These are phyloP conservation scores for Penstemon davidsonii DNA, from an alignment of 257 asterid genomes.

Conservation along the genomic window DNA sequence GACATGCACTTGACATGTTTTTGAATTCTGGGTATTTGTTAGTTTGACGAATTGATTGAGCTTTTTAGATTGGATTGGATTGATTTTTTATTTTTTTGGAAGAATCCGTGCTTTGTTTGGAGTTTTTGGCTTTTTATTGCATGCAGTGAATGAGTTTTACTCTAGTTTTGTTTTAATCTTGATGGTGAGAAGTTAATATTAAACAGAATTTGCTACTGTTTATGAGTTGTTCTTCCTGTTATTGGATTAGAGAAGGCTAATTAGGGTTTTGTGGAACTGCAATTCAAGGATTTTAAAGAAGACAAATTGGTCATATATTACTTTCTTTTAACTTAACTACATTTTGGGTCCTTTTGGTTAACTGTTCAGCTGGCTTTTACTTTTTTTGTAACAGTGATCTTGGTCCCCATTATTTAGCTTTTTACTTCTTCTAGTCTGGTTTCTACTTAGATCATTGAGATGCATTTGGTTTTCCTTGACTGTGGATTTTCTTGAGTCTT, in stretches of 20 bases:
- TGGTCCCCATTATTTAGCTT: background rate
- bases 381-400: slow-evolving; percentile 13
- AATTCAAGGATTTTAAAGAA: slow-evolving; percentile 18
- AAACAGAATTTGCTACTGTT: slow-evolving; percentile 26
- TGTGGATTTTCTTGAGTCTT: slow-evolving; percentile 9
- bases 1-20: slow-evolving; percentile 45
- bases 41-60: slow-evolving; percentile 29
- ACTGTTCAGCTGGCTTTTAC: slow-evolving; percentile 15
- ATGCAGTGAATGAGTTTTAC: slow-evolving; percentile 34
- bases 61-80: slow-evolving; percentile 24
- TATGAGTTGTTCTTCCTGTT: slow-evolving; percentile 25
- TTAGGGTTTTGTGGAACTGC: slow-evolving; percentile 37
- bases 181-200: slow-evolving; percentile 19
- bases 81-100: background rate
- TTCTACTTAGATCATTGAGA: slow-evolving; percentile 2
- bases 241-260: slow-evolving; percentile 24
- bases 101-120: slow-evolving; percentile 16
- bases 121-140: slow-evolving; percentile 32
- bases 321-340: background rate
- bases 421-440: slow-evolving; percentile 6
- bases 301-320: background rate
- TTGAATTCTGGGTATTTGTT: slow-evolving; percentile 32
- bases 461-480: slow-evolving; percentile 13
- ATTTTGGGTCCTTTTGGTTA: slow-evolving; percentile 15
- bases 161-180: slow-evolving; percentile 24